phyloP scores from a whole-genome alignment of 2,329 filamentous ascomycete species.

The Phialophora verrucosa region DNA sequence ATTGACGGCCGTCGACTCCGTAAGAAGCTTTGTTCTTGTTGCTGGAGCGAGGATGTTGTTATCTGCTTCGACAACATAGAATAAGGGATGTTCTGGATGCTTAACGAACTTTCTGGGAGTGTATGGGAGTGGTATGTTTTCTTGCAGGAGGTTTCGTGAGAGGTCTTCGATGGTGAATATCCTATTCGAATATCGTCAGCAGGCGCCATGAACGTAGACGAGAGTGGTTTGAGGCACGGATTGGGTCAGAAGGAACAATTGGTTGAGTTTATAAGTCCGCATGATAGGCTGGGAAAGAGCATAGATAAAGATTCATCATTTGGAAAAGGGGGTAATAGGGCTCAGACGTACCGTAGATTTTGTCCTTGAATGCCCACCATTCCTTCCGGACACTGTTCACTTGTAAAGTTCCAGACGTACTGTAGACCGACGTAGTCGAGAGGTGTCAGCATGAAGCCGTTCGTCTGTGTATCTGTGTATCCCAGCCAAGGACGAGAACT shows the following conservation, averaged over 20 bases:
- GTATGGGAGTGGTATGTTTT: conserved; percentile 83
- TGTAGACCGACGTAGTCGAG: conserved; percentile 86
- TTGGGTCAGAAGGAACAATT: conserved; percentile 96
- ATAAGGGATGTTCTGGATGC: conserved; percentile 84
- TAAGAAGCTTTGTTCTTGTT: conserved; percentile 74
- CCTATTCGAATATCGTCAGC: conserved; percentile 49
- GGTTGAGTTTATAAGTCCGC: conserved; percentile 61
- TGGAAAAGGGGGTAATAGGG: conserved; percentile 41
- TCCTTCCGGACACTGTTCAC: conserved; percentile 89
- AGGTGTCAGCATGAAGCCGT: conserved; percentile 89
- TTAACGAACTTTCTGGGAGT: conserved; percentile 87
- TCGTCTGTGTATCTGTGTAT: conserved; percentile 85
- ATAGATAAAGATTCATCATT: conserved; percentile 70
- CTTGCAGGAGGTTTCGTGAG: conserved; percentile 82
- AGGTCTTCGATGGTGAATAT: conserved; percentile 92
- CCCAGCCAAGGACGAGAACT: conserved; percentile 96
- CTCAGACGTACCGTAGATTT: conserved; percentile 74
- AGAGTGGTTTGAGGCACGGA: neutral
- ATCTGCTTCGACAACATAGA: conserved; percentile 93
- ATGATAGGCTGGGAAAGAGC: conserved; percentile 46
- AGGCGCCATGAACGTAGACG: neutral
- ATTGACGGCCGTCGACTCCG: conserved; percentile 72
- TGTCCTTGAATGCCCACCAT: conserved; percentile 93
- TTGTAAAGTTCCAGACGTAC: conserved; percentile 96
- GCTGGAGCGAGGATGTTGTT: conserved; percentile 85